A percentile compares a stretch with the other conserved stretches of the same genome.
Conservation (phyloP, 2,329 filamentous ascomycete species). For the Sordariomycetes sp. region DNA sequence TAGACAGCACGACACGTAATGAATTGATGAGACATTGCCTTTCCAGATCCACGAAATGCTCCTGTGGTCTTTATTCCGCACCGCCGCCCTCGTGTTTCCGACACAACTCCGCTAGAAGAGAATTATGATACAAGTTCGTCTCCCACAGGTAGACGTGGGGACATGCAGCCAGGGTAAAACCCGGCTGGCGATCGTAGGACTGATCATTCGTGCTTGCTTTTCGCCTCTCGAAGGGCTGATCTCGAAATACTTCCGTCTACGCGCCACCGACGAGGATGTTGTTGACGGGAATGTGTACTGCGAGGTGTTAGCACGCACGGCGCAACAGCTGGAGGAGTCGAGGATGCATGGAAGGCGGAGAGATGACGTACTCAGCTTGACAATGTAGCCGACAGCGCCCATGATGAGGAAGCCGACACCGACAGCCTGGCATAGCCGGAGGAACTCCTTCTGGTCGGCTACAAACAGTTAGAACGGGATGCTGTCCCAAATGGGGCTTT, state of each 20-base stretch:
- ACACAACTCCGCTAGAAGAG: not conserved
- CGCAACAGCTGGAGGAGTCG: not conserved
- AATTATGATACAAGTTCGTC: not conserved
- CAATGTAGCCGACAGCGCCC: conserved; percentile 59
- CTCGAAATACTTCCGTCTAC: conserved; percentile 17
- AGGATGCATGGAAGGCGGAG: not conserved
- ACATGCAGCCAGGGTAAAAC: not conserved
- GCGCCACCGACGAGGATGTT: conserved; percentile 59
- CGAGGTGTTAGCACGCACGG: conserved; percentile 1
- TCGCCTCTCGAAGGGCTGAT: not conserved
- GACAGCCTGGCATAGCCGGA: conserved; percentile 44
- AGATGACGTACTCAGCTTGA: conserved; percentile 50
- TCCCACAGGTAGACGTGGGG: not conserved
- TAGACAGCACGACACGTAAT: not conserved
- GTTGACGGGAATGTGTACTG: conserved; percentile 61
- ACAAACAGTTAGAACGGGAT: not conserved
- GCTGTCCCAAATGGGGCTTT: not conserved
- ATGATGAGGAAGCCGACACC: conserved; percentile 61
- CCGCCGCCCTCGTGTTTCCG: not conserved
- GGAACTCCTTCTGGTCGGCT: conserved; percentile 32
- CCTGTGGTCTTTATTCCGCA: not conserved
- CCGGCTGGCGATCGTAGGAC: not conserved
- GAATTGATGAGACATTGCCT: not conserved
- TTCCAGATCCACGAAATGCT: not conserved
- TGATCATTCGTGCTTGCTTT: not conserved